phyloP scores from a whole-genome alignment of 768 basidiomycete genomes.

The Leucocoprinus leucothites region DNA sequence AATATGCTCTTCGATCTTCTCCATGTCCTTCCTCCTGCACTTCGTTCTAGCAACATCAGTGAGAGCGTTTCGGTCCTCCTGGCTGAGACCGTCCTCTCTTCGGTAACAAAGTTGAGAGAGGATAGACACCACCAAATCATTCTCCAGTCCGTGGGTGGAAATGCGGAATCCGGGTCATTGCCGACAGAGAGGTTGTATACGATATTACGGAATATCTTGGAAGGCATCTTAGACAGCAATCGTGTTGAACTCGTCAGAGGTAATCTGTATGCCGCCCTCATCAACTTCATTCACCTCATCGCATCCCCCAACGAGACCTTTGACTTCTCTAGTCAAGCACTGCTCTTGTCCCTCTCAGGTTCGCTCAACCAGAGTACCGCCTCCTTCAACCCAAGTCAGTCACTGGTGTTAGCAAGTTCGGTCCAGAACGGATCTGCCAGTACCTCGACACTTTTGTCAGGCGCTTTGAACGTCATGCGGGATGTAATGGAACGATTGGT shows the following conservation, averaged over 20 bases:
- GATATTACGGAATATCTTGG: conserved; percentile 70
- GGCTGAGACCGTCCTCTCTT: conserved; percentile 76
- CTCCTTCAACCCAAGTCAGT: conserved; percentile 34
- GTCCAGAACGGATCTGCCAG: conserved; percentile 20
- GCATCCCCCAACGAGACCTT: conserved; percentile 24
- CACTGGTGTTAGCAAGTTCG: conserved; percentile 24
- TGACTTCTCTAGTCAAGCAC: conserved; percentile 20
- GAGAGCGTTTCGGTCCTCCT: conserved; percentile 78
- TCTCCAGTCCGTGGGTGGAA: conserved; percentile 61
- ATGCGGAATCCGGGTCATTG: conserved; percentile 61
- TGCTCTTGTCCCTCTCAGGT: conserved; percentile 29
- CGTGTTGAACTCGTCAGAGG: conserved; percentile 86
- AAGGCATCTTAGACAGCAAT: conserved; percentile 73
- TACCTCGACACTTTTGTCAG: conserved; percentile 47
- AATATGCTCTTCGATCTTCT: conserved; percentile 89
- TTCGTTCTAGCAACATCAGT: conserved; percentile 62
- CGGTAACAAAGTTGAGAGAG: conserved; percentile 86
- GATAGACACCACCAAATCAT: conserved; percentile 70
- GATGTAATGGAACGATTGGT: conserved; percentile 70
- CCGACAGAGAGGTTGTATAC: conserved; percentile 78
- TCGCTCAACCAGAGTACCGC: conserved; percentile 22
- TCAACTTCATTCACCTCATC: conserved; percentile 87
- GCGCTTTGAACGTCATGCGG: conserved; percentile 67
- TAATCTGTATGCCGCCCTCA: conserved; percentile 88
- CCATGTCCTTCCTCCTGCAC: conserved; percentile 69